Conservation (phyloP, 169 alveolate genomes). For the Cryptosporidium canis region DNA sequence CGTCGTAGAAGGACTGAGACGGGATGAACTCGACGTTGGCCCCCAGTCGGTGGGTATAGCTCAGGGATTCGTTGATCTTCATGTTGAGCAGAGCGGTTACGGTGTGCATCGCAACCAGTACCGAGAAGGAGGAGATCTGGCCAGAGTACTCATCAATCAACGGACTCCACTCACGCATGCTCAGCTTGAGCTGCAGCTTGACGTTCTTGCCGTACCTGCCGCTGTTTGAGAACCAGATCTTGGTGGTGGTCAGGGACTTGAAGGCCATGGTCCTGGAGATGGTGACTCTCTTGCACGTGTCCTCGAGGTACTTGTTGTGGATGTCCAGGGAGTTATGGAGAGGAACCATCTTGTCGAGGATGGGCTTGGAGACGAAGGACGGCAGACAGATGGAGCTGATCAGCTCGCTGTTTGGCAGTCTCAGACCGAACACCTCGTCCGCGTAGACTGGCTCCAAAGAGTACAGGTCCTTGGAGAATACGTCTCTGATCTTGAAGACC, state of each 20-base stretch:
- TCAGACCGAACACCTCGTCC: not conserved
- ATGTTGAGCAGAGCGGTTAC: not conserved
- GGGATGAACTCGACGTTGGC: not conserved
- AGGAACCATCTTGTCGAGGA: not conserved
- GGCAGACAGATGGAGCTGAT: not conserved
- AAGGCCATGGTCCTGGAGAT: slow-evolving; percentile 18
- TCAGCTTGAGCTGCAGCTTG: not conserved
- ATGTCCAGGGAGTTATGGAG: slow-evolving; percentile 2
- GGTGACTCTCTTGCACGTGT: not conserved
- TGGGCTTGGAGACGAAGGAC: not conserved
- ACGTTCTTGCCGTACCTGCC: not conserved
- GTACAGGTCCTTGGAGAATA: not conserved
- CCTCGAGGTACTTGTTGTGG: not conserved
- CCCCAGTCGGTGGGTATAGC: not conserved
- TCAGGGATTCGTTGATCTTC: not conserved
- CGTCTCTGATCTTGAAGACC: not conserved
- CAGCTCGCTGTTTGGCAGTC: not conserved
- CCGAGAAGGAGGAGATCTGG: not conserved
- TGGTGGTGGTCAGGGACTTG: not conserved
- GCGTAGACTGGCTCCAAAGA: not conserved
- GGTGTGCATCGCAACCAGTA: not conserved
- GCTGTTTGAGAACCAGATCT: slow-evolving; percentile 21
- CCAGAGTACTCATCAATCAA: not conserved
- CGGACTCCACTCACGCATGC: slow-evolving; percentile 2
- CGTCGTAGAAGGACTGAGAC: not conserved